Evolutionary conservation across 2,329 filamentous ascomycete species (phyloP).

Genomic region (Capronia epimyces): DNA sequence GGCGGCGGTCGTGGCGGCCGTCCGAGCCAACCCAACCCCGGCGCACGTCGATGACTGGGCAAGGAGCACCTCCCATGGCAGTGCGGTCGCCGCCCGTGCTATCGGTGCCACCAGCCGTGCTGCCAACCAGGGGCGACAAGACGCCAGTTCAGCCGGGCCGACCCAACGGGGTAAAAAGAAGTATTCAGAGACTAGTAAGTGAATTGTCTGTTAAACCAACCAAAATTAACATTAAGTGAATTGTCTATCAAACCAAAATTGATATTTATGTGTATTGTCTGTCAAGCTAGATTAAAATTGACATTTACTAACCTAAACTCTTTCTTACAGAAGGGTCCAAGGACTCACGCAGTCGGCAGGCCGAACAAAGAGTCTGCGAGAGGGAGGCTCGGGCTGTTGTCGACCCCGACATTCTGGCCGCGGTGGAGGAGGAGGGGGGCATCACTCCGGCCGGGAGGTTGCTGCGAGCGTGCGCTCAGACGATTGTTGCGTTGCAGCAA

Average conservation of each 20-base stretch:
- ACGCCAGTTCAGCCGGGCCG: neutral
- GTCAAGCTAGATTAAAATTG: neutral
- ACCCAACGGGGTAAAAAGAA: neutral
- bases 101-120: neutral
- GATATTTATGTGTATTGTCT: too few species aligned
- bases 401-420: conserved; percentile 13
- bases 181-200: neutral
- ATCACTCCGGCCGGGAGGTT: conserved; percentile 14
- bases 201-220: neutral
- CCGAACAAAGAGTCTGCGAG: conserved; percentile 1
- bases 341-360: conserved; percentile 10
- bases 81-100: neutral
- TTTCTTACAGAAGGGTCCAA: conserved; percentile 6
- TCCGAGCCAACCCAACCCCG: neutral
- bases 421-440: conserved; percentile 12
- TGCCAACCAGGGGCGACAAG: neutral
- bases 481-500: conserved; percentile 9
- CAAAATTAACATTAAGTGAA: neutral
- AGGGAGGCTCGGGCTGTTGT: conserved; percentile 6
- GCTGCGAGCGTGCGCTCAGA: conserved; percentile 3
- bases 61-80: neutral
- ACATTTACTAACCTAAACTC: neutral
- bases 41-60: conserved; percentile 2
- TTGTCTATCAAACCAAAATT: neutral
- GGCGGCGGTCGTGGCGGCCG: neutral